Evolutionary conservation across 129 eudicot genomes (phyloP).

Genomic region (Centaurea solstitialis): DNA sequence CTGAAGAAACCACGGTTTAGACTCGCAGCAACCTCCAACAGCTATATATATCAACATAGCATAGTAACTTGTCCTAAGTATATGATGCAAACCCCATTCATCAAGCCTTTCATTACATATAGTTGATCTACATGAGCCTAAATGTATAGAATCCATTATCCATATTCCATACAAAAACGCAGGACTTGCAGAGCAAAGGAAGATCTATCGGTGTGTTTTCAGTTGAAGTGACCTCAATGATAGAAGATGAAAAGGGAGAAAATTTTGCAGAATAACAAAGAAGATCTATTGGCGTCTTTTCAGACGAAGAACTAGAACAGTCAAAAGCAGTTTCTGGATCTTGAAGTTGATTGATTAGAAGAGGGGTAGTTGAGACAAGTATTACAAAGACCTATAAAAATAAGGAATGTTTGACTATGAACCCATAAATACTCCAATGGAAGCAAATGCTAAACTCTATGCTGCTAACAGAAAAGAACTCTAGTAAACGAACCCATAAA

Average conservation of each 20-base stretch:
- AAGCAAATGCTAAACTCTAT: background rate
- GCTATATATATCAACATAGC: background rate
- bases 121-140: background rate
- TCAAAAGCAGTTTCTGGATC: background rate
- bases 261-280: background rate
- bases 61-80: background rate
- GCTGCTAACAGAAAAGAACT: background rate
- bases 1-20: too few species aligned
- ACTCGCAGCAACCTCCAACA: background rate
- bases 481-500: background rate
- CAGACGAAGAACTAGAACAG: background rate
- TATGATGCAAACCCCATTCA: background rate
- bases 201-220: background rate
- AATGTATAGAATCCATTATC: background rate
- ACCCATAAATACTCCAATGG: background rate
- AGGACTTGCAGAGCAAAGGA: background rate
- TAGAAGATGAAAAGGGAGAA: too few species aligned
- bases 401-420: background rate
- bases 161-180: too few species aligned
- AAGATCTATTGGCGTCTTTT: background rate
- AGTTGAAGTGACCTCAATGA: too few species aligned
- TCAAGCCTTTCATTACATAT: background rate
- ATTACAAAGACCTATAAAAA: background rate
- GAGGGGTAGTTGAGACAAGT: background rate
- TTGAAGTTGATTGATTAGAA: background rate